Percentiles rank a stretch among this genome's conserved stretches.
These are phyloP conservation scores for Beauveria bassiana DNA, from an alignment of 2,329 filamentous ascomycete genomes.

Conservation along the genomic window DNA sequence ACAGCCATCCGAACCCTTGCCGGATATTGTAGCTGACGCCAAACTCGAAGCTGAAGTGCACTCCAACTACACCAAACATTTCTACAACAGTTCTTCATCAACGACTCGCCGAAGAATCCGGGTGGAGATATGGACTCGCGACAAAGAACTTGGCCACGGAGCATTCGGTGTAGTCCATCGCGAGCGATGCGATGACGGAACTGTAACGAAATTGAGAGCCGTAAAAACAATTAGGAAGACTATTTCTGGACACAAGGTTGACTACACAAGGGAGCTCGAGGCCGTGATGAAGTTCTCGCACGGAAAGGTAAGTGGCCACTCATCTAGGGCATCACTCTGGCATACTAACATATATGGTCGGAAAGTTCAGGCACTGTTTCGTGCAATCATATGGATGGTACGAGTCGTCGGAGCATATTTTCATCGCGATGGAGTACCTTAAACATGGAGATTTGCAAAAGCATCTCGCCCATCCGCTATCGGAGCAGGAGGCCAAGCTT, in stretches of 20 bases:
- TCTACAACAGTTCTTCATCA: neutral
- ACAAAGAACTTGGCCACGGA: constrained; percentile 7
- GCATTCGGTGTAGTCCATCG: constrained; percentile 9
- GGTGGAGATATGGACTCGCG: constrained; percentile 4
- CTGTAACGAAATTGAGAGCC: neutral
- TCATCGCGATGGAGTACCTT: constrained; percentile 15
- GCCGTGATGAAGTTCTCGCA: constrained; percentile 13
- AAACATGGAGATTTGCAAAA: constrained; percentile 12
- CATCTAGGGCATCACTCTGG: too few relatives aligned
- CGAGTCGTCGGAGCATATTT: constrained; percentile 8
- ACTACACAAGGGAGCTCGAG: constrained; percentile 8
- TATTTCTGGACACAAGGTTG: neutral
- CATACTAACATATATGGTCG: neutral
- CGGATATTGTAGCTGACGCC: constrained; percentile 17
- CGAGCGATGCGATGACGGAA: neutral
- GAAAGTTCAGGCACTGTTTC: constrained; percentile 15
- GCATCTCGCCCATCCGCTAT: constrained; percentile 2
- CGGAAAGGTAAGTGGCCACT: neutral
- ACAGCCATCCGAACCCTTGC: neutral
- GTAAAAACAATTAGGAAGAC: neutral
- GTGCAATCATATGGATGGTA: constrained; percentile 15
- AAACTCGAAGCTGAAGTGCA: constrained; percentile 10
- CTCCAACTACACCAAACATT: constrained; percentile 1
- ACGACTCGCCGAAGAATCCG: neutral
- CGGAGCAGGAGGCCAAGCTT: constrained; percentile 7